Evolutionary conservation across 257 asterid species (phyloP).

Genomic region (Nicotiana otophora): DNA sequence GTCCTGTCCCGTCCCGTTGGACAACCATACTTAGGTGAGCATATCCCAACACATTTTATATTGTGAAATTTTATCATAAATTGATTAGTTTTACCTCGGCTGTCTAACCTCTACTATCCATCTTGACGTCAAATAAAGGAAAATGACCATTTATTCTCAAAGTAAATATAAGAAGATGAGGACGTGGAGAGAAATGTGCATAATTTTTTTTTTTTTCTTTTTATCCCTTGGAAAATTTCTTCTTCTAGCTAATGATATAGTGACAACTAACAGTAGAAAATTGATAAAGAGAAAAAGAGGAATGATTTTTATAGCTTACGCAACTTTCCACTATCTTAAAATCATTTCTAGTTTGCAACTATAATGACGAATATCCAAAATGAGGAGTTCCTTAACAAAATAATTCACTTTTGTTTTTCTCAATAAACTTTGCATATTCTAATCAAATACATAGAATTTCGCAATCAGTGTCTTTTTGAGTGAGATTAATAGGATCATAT

Average conservation of each 20-base stretch:
- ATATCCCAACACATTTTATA: neutral
- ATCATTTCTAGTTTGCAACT: neutral
- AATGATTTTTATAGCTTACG: neutral
- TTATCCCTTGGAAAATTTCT: no score
- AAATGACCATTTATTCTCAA: no score
- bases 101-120: no score
- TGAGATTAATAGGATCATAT: neutral
- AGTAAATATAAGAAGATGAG: no score
- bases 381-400: neutral
- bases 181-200: no score
- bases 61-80: neutral
- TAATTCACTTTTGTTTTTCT: neutral
- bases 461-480: neutral
- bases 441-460: neutral
- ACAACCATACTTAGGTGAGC: neutral
- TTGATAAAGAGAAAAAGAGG: neutral
- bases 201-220: no score
- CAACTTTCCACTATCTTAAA: neutral
- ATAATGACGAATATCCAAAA: neutral
- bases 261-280: neutral
- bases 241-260: neutral
- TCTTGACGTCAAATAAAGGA: no score
- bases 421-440: neutral
- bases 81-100: neutral
- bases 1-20: no score